Base-by-base conservation (phyloP, 352 stramenopile species). In the Paralagenidium karlingii region DNA sequence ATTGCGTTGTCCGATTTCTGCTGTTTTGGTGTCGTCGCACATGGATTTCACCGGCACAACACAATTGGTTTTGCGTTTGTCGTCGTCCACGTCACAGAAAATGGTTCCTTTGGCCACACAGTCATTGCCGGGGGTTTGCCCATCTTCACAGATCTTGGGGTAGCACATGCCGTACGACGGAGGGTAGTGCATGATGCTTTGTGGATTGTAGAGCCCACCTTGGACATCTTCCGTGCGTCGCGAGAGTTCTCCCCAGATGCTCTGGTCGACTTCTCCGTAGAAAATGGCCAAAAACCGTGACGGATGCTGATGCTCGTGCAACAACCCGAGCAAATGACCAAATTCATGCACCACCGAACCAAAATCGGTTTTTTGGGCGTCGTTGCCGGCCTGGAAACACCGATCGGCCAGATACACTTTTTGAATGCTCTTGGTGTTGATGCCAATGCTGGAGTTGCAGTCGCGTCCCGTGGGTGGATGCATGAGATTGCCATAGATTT, bases 281-380 rank as follows among this genome's bases (percentile, higher is more conserved):
- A 88, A 82, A 22, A 88, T 53, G 24, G 60, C 65, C 28, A 85
- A 73, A 20, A 49, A 60, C 47, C 69, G 70, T n/a, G 64, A 46
- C 13, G 70, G 66, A 47, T 88, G 75, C 53, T 84, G 70, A 53
- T 88, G 70, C 50, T 88, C 75, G 53, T 88, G 71, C 60, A 86
- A 88, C 39, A 88, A 50, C 7, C 71, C 75, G 10, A 88, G 43
- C 21, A 59, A 63, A 54, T 88, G 75, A n/a, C 69, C 63, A 26
- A 88, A 80, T 42, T 88, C 75, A 56, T 88, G 74, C 65, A 88
- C 82, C 51, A 68, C 67, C 34, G 70, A 74, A 12, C 74, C 74
- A 43, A 76, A 84, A 38, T 73, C 68, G 15, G 68, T 69, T 57
- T 84, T 84, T 33, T 81, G 60, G 20, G 61, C 51, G 49, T 79